A percentile compares a stretch with the other conserved stretches of the same genome.
phyloP scores from a whole-genome alignment of 805 yeast genomes.

The Nakazawaea peltata region DNA sequence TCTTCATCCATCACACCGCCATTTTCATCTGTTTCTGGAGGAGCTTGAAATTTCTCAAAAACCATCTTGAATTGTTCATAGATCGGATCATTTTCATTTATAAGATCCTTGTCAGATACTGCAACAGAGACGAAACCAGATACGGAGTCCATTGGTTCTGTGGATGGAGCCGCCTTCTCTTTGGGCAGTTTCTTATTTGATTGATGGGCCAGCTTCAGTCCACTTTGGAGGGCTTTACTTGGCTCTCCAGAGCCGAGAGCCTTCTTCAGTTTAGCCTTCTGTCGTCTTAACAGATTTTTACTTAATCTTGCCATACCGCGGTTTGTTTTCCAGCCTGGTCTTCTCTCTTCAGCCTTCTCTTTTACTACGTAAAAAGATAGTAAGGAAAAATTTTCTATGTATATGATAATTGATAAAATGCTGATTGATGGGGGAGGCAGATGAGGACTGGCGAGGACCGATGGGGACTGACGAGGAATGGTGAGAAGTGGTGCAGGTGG shows the following conservation, averaged over 20 bases:
- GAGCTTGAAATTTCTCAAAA: conserved; percentile 25
- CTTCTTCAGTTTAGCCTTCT: conserved; percentile 33
- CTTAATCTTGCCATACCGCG: conserved; percentile 24
- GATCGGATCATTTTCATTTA: conserved; percentile 9
- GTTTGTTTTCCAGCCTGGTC: no score
- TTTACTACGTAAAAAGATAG: no score
- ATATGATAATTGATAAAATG: no score
- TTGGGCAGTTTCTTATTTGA: conserved; percentile 7
- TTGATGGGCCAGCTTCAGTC: no score
- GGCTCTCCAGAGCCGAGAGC: conserved; percentile 16
- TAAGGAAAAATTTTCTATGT: no score
- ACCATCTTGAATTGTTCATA: conserved; percentile 23
- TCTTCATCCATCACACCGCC: conserved; percentile 6
- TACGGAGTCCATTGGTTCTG: no score
- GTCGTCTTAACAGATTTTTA: conserved; percentile 49
- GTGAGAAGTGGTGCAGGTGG: no score
- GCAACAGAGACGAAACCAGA: no score
- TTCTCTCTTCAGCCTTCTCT: no score
- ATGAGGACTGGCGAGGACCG: no score
- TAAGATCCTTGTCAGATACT: conserved; percentile 7
- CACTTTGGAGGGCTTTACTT: conserved; percentile 8
- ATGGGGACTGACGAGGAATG: no score
- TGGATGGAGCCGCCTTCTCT: conserved; percentile 8
- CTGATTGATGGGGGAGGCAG: no score
- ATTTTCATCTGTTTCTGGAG: conserved; percentile 16